Conservation (phyloP, 768 basidiomycete genomes). For the Trametes sanguinea region DNA sequence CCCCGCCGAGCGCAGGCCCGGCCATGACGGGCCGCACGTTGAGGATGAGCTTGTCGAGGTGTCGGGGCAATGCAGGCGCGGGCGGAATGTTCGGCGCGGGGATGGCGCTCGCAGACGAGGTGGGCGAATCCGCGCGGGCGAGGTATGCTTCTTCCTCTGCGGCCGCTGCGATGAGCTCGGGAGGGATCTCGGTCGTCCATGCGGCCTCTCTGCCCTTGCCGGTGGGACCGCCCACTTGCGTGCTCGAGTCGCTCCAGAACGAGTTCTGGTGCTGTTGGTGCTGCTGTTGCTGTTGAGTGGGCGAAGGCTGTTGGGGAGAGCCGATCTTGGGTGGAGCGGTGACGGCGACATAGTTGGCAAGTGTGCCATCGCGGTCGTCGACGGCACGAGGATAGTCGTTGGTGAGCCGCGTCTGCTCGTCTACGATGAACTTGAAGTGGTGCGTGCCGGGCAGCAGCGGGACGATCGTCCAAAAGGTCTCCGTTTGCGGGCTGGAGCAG, state of each 20-base stretch:
- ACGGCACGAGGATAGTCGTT: conserved; percentile 85
- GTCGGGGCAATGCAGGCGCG: conserved; percentile 85
- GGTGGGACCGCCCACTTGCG: conserved; percentile 7
- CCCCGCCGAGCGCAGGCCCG: conserved; percentile 23
- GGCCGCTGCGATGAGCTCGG: conserved; percentile 76
- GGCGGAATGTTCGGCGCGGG: conserved; percentile 82
- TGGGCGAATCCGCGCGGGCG: conserved; percentile 36
- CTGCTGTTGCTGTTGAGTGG: conserved; percentile 36
- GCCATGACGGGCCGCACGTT: conserved; percentile 50
- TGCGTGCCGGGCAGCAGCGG: conserved; percentile 86
- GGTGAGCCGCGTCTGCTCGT: conserved; percentile 81
- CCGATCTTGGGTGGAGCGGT: conserved; percentile 36
- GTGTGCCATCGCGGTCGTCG: conserved; percentile 82
- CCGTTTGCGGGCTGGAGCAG: conserved; percentile 33
- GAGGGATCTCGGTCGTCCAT: conserved; percentile 84
- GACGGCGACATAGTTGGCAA: conserved; percentile 92
- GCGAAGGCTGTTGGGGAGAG: conserved; percentile 16
- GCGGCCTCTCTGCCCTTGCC: conserved; percentile 33
- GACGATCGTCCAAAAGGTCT: conserved; percentile 43
- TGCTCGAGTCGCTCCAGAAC: conserved; percentile 45
- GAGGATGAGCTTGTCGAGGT: conserved; percentile 92
- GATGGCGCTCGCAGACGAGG: conserved; percentile 32
- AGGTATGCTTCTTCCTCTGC: conserved; percentile 82
- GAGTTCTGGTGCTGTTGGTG: conserved; percentile 34
- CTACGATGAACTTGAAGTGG: conserved; percentile 93